Base-by-base conservation (phyloP, 75 land plant genomes). In the Isoetes taiwanensis region DNA sequence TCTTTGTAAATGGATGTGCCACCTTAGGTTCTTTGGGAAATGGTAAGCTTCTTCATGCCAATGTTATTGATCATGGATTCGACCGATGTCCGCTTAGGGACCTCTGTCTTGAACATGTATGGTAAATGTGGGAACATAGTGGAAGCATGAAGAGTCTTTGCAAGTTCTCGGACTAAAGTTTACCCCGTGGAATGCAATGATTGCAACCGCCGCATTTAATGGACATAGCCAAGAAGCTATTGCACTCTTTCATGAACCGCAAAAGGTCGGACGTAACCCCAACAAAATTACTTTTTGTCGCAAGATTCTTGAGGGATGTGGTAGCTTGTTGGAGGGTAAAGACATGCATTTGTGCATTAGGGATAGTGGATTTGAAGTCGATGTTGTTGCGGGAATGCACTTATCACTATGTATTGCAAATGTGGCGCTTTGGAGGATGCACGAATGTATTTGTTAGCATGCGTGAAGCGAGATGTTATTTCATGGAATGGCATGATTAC, bases 401-500 rank as follows among this genome's bases (percentile, higher is more conserved):
- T 52, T 2, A 12, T 52, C 14, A 52, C 31, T 31, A 52, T 52
- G 55, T 52, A 52, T 52, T 28, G 55, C 10, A 52, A 31, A 26
- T 52, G 55, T 23, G 50, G 55, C 10, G 14, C 14, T 16, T 48
- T 59, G n/a, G 20, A 24, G 11, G 62, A 59, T 1, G 62, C 62
- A 40, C 5, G 29, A 40, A 21, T 21, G 38, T 59, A 3, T 59
- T 59, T 40, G 48, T 25, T 2, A 40, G 20, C 24, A 59, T 39
- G 3, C 74, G 70, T 32, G 37, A 29, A 0, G n/a, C 66, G 56
- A 1, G 71, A 67, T 64, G 66, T 62, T 27, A 70, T 72, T 21
- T 78, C 80, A 11, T 78, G 80, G 80, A 76, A 73, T 0, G 70
- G 69, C 9, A 62, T 78, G 69, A 41, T 78, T 29, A 32, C 41